Conservation (phyloP, 2,329 filamentous ascomycete genomes). For the Paraconiothyrium brasiliense region DNA sequence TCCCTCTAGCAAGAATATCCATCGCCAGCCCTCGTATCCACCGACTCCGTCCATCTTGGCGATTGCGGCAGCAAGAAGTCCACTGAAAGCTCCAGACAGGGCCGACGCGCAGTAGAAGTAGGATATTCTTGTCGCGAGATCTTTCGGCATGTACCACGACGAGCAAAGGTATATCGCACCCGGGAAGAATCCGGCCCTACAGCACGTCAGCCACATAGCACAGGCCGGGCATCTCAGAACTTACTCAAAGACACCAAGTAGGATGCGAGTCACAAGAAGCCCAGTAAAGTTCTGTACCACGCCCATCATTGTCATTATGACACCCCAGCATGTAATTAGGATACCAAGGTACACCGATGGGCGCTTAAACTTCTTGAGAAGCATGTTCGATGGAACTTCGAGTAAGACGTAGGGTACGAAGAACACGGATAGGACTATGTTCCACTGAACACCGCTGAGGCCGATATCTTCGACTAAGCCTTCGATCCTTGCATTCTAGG, state of each 20-base stretch:
- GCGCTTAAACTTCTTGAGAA: conserved; percentile 56
- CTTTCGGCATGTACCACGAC: conserved; percentile 48
- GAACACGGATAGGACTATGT: conserved; percentile 68
- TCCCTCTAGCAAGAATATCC: conserved; percentile 57
- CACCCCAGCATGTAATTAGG: conserved; percentile 38
- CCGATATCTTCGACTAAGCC: conserved; percentile 67
- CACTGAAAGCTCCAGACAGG: conserved; percentile 52
- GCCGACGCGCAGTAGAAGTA: conserved; percentile 51
- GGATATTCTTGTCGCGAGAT: conserved; percentile 46
- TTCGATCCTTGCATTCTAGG: conserved; percentile 67
- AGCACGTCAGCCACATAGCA: not conserved
- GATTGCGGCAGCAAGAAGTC: conserved; percentile 52
- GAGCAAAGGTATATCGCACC: conserved; percentile 49
- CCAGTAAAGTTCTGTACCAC: conserved; percentile 32
- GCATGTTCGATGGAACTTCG: conserved; percentile 55
- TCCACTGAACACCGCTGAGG: conserved; percentile 65
- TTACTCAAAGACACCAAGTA: conserved; percentile 40
- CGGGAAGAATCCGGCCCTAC: conserved; percentile 42
- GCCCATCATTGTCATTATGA: conserved; percentile 39
- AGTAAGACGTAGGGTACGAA: conserved; percentile 58
- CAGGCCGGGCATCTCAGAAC: not conserved
- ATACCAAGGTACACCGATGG: conserved; percentile 39
- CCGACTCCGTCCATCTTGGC: conserved; percentile 50
- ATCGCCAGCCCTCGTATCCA: conserved; percentile 55
- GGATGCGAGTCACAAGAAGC: conserved; percentile 27